Evolutionary conservation across 805 yeast species (phyloP).

Genomic region (Pichia cephalocereana): DNA sequence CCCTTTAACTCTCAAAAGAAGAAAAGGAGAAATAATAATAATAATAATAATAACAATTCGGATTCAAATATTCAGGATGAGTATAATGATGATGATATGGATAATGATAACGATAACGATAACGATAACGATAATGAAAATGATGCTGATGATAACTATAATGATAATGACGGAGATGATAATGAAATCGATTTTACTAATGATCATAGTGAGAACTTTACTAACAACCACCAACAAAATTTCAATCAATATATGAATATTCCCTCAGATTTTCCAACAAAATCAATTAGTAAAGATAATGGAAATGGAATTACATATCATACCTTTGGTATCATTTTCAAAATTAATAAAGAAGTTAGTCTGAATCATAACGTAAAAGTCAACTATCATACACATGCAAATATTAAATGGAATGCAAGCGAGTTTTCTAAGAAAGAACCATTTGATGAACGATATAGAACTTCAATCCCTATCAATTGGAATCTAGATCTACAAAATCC

Average conservation of each 20-base stretch:
- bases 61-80: conserved; percentile 10
- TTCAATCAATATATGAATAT: neutral
- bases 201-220: neutral
- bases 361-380: conserved; percentile 30
- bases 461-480: conserved; percentile 33
- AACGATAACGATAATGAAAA: conserved; percentile 7
- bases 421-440: conserved; percentile 34
- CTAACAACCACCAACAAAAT: neutral
- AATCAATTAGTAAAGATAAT: neutral
- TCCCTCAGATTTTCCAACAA: neutral
- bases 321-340: conserved; percentile 43
- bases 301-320: conserved; percentile 29
- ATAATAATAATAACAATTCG: neutral
- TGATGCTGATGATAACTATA: conserved; percentile 16
- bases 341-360: conserved; percentile 31
- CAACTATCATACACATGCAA: conserved; percentile 35
- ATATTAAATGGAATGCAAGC: conserved; percentile 36
- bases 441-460: conserved; percentile 35
- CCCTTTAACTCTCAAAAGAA: conserved; percentile 27
- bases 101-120: conserved; percentile 17
- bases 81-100: conserved; percentile 11
- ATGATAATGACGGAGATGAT: conserved; percentile 11
- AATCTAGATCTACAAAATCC: conserved; percentile 33
- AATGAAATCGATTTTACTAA: neutral
- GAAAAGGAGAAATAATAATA: conserved; percentile 2